Evolutionary conservation across 768 basidiomycete species (phyloP), one percentile per base, ranked within the genome.

Genomic region (Royoungia palumana): DNA sequence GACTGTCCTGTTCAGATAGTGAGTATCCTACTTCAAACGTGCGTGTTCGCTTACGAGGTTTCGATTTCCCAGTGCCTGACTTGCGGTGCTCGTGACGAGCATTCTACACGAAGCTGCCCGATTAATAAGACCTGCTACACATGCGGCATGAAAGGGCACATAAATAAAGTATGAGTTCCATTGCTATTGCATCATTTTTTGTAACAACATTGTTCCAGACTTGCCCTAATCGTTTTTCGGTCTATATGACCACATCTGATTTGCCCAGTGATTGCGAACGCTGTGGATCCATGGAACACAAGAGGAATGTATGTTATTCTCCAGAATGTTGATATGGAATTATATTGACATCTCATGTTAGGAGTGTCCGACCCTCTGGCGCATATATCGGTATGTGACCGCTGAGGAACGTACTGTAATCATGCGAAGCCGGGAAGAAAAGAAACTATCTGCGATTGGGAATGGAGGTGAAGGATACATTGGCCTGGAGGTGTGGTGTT

Each of bases 291-390:
- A 59, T 62, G n/a, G 57, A 64, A 20, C 89, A 92, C 61, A 77
- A 77, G 42, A 77, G 75, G 35, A 85, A 82, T 55, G 89, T 87
- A 57, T 36, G 78, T 69, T 35, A 19, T 28, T 41, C 13, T 14
- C 9, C 32, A 36, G 44, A 11, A 34, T 17, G 12, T 16, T 19
- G 7, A 2, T 12, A 20, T 22, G 38, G 12, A 35, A 22, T 2
- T 10, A 14, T 35, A 17, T 32, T 44, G 37, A 42, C 27, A 10
- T 25, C 4, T 25, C 21, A 30, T 49, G 38, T 24, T 51, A 92
- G 89, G 87, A 90, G 77, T 92, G 89, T 55, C 87, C 88, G 7
- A 86, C 84, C 3, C 71, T 85, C 51, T 92, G 89, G 89, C 76
- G 89, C 35, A 69, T 89, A 55, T 92, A 92, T 56, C 77, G 82